Evolutionary conservation across 129 eudicot species (phyloP).

Genomic region (Escallonia rubra): DNA sequence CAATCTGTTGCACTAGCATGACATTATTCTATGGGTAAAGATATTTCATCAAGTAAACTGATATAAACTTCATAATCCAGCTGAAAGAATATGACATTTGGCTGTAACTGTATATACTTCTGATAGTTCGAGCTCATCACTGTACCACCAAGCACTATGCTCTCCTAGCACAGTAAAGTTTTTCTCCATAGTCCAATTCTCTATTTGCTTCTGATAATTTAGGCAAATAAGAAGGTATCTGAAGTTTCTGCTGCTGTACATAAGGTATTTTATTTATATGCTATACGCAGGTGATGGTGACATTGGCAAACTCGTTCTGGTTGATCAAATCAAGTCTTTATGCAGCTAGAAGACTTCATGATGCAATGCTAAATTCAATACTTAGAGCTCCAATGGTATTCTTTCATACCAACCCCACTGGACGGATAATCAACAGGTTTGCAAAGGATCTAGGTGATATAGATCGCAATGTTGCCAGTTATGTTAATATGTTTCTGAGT

Average conservation of each 20-base stretch:
- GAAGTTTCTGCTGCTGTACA: not conserved
- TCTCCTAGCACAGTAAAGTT: no score
- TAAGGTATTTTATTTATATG: not conserved
- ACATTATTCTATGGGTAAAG: no score
- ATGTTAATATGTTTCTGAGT: slow-evolving; percentile 55
- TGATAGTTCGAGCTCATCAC: no score
- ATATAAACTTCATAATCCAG: no score
- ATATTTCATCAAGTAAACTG: no score
- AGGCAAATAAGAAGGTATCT: no score
- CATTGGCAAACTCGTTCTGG: slow-evolving; percentile 84
- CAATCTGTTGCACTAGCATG: no score
- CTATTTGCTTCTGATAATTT: no score
- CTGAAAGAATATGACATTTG: no score
- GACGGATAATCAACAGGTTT: slow-evolving; percentile 90
- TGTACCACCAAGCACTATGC: no score
- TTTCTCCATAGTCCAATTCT: no score
- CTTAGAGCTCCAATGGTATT: slow-evolving; percentile 93
- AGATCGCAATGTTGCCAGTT: slow-evolving; percentile 78
- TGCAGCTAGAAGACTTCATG: slow-evolving; percentile 82
- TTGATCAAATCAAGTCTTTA: slow-evolving; percentile 82
- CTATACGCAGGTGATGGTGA: slow-evolving; percentile 64
- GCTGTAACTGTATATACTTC: no score
- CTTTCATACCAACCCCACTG: slow-evolving; percentile 88
- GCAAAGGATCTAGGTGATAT: slow-evolving; percentile 92
- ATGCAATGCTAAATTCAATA: slow-evolving; percentile 70